Evolutionary conservation across 345 rosid genomes (phyloP).

Genomic region (Carallia brachiata): DNA sequence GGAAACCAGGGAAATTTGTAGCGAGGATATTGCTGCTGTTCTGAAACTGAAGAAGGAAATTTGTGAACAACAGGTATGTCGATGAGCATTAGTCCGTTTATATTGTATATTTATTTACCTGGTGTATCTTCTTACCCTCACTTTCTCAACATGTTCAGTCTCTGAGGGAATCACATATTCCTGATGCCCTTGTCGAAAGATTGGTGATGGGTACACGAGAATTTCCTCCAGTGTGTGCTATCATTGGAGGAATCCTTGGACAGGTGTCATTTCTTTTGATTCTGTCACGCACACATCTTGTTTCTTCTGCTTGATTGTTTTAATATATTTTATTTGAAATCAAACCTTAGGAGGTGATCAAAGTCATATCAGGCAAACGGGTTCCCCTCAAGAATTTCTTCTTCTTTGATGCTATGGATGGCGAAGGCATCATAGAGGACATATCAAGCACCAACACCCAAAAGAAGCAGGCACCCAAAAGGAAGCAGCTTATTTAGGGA

Average conservation of each 20-base stretch:
- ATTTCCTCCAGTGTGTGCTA: constrained; percentile 89
- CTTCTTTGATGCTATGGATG: constrained; percentile 77
- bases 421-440: constrained; percentile 89
- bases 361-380: constrained; percentile 82
- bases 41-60: constrained; percentile 59
- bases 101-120: background rate
- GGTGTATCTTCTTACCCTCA: constrained; percentile 1
- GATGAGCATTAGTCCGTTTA: background rate
- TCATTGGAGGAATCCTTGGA: constrained; percentile 85
- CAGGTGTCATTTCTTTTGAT: constrained; percentile 46
- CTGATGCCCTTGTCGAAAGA: constrained; percentile 65
- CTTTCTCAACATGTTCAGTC: constrained; percentile 37
- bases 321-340: background rate
- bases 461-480: constrained; percentile 15
- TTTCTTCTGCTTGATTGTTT: background rate
- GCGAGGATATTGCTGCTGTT: constrained; percentile 57
- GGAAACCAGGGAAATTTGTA: constrained; percentile 50
- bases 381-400: constrained; percentile 88
- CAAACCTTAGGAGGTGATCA: constrained; percentile 73
- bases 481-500: constrained; percentile 15
- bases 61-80: constrained; percentile 64
- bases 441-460: constrained; percentile 38
- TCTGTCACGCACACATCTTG: no score
- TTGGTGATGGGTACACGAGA: constrained; percentile 47
- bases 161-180: constrained; percentile 55